phyloP scores from a whole-genome alignment of 169 alveolate genomes.

The Amoebophrya sp. region DNA sequence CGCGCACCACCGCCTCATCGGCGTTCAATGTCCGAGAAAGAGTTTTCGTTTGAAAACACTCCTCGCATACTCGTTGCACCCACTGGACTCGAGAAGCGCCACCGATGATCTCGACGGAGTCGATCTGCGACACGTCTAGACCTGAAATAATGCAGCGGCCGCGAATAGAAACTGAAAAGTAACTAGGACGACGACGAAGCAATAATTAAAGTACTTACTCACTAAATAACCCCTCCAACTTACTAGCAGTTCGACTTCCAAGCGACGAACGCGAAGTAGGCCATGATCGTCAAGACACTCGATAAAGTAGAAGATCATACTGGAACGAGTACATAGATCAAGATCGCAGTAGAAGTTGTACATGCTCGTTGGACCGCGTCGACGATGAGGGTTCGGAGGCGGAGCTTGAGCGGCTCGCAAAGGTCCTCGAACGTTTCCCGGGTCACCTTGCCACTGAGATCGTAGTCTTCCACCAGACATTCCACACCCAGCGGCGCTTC shows the following conservation, averaged over 20 bases:
- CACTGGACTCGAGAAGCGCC: conserved; percentile 91
- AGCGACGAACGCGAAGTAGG: too few species aligned
- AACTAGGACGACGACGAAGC: too few species aligned
- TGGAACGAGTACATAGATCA: too few species aligned
- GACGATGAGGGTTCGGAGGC: not conserved
- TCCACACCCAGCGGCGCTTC: conserved; percentile 84
- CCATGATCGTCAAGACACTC: too few species aligned
- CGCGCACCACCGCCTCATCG: conserved; percentile 93
- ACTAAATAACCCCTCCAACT: too few species aligned
- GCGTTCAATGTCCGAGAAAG: conserved; percentile 84
- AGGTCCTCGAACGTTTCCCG: conserved; percentile 86
- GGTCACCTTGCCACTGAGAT: conserved; percentile 55
- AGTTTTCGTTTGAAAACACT: conserved; percentile 62
- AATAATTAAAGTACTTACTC: too few species aligned
- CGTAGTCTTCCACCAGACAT: conserved; percentile 88
- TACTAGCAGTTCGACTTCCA: too few species aligned
- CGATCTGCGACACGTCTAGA: conserved; percentile 20
- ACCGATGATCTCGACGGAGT: conserved; percentile 90
- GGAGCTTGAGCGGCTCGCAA: conserved; percentile 56
- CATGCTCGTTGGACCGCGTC: not conserved
- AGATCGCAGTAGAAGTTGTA: too few species aligned
- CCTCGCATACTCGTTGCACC: conserved; percentile 71
- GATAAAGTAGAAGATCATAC: too few species aligned
- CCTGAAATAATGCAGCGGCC: too few species aligned
- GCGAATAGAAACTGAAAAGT: too few species aligned